Conservation (phyloP, 2,329 filamentous ascomycete genomes). For the Samsoniella hepiali region DNA sequence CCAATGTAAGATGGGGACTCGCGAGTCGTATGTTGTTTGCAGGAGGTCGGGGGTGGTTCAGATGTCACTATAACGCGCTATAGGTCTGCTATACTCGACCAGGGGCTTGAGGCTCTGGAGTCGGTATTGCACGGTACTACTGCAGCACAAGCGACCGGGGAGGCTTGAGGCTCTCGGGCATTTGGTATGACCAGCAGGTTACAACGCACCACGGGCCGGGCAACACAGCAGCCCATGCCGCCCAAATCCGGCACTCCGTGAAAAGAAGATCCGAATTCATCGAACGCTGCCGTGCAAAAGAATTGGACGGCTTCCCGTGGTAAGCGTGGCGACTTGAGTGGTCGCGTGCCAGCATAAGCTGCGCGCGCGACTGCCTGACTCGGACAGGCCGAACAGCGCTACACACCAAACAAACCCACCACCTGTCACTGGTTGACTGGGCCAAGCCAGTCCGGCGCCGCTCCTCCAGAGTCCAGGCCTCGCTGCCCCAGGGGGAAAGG, state of each 20-base stretch:
- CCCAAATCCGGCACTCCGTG: neutral
- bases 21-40: slow-evolving; percentile 4
- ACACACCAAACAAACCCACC: neutral
- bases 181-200: neutral
- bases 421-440: neutral
- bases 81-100: too few species aligned
- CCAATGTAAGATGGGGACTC: neutral
- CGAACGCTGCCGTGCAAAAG: too few species aligned
- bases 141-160: neutral
- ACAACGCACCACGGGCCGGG: neutral
- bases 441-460: neutral
- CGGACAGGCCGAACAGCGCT: neutral
- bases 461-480: neutral
- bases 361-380: neutral
- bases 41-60: neutral
- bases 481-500: slow-evolving; percentile 7
- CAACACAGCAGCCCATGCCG: neutral
- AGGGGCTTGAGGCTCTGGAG: too few species aligned
- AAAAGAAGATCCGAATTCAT: too few species aligned
- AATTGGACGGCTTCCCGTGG: neutral
- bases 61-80: neutral
- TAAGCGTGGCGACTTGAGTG: neutral
- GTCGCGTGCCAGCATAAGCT: neutral
- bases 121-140: neutral
- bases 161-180: neutral